These are phyloP conservation scores for Stenogyne calaminthoides DNA, from an alignment of 305 asterid species.

Conservation along the genomic window DNA sequence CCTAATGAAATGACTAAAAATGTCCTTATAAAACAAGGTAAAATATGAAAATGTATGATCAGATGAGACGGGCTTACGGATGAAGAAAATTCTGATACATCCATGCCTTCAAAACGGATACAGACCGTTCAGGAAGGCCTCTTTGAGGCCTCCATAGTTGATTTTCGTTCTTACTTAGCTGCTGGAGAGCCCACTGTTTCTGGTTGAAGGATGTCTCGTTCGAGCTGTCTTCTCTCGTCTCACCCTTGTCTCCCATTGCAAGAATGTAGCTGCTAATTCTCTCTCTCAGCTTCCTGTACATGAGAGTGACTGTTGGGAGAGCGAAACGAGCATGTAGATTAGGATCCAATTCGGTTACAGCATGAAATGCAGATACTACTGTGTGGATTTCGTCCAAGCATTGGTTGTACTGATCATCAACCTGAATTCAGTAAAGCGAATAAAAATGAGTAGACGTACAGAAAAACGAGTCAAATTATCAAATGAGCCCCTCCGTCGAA, in stretches of 20 bases:
- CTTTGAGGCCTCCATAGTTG: slow-evolving; percentile 93
- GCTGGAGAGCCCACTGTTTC: slow-evolving; percentile 88
- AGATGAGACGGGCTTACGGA: slow-evolving; percentile 59
- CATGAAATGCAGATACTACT: slow-evolving; percentile 72
- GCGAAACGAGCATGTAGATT: slow-evolving; percentile 76
- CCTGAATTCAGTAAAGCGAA: slow-evolving; percentile 37
- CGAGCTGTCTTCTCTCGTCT: slow-evolving; percentile 43
- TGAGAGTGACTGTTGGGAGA: slow-evolving; percentile 57
- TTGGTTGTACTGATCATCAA: slow-evolving; percentile 75
- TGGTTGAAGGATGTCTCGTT: slow-evolving; percentile 57
- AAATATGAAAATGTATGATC: background rate
- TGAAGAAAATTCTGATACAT: slow-evolving; percentile 97
- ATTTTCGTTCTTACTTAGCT: slow-evolving; percentile 68
- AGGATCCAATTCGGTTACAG: slow-evolving; percentile 79
- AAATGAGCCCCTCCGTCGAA: background rate
- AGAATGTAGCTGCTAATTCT: slow-evolving; percentile 74
- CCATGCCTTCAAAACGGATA: slow-evolving; percentile 93
- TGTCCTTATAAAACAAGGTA: background rate
- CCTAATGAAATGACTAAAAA: background rate
- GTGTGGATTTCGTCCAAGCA: slow-evolving; percentile 85
- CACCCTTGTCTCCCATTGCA: slow-evolving; percentile 52
- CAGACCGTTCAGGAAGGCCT: slow-evolving; percentile 91
- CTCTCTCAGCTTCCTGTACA: slow-evolving; percentile 72
- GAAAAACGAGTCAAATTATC: background rate
- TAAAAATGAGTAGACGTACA: background rate